Evolutionary conservation across 371 early-diverging fungal species (phyloP).

Genomic region (Mucor saturninus): DNA sequence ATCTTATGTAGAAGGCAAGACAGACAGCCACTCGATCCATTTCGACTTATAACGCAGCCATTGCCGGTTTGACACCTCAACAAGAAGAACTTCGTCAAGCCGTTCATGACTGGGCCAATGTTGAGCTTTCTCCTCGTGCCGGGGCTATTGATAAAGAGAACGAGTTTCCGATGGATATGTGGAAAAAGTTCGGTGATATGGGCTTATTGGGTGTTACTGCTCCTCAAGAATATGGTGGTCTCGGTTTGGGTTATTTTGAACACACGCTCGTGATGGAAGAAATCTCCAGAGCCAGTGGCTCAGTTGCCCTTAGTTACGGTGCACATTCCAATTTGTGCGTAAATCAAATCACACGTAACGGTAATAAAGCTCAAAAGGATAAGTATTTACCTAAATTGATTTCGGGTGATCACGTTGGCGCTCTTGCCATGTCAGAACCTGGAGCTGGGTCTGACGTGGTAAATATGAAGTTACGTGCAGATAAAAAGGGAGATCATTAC

Average conservation of each 20-base stretch:
- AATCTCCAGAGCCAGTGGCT: constrained; percentile 87
- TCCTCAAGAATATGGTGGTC: constrained; percentile 84
- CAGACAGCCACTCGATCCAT: neutral
- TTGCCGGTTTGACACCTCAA: constrained; percentile 77
- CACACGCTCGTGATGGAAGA: constrained; percentile 96
- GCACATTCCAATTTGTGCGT: constrained; percentile 98
- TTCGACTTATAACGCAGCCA: constrained; percentile 72
- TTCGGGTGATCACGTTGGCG: constrained; percentile 91
- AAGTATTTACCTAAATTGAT: constrained; percentile 94
- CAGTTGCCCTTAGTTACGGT: constrained; percentile 94
- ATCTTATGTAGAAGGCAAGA: too few relatives aligned
- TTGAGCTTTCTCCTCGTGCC: constrained; percentile 88
- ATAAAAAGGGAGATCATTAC: constrained; percentile 82
- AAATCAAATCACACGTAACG: constrained; percentile 95
- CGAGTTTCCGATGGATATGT: constrained; percentile 94
- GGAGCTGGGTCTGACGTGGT: constrained; percentile 95
- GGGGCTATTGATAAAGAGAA: constrained; percentile 84
- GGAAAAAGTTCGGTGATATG: constrained; percentile 96
- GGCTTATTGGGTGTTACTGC: constrained; percentile 81
- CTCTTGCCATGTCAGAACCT: constrained; percentile 96
- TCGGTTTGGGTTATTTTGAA: constrained; percentile 90
- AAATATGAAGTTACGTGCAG: constrained; percentile 89
- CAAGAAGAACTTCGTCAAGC: constrained; percentile 77
- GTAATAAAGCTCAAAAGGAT: constrained; percentile 85
- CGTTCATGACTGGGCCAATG: constrained; percentile 80